Base-by-base conservation (phyloP, 495 filamentous ascomycete species). In the Letharia lupina region DNA sequence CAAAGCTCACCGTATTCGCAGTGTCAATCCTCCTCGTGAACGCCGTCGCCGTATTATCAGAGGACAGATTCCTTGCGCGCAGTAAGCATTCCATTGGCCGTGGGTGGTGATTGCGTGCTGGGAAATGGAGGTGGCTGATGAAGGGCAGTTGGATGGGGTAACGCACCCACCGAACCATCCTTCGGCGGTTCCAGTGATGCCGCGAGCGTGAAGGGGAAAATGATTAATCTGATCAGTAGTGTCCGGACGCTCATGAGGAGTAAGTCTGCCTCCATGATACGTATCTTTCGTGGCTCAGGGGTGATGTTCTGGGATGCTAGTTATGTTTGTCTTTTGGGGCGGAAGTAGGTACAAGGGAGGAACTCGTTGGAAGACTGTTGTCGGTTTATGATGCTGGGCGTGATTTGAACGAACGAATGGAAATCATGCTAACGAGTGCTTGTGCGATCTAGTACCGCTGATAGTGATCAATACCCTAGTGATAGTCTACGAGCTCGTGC, bases 41-140 rank as follows among this genome's bases (percentile, higher is more conserved):
- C 78, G 90, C 91, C 50, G 90, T 98, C 74, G 91, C 92, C 61
- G 87, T 98, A 77, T 87, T 98, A 60, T 96, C 92, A 71, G 93
- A 98, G 84, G 94, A 98, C 79, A 87, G 95, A 41, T 98, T 98
- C 76, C 87, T 98, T 61, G 94, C 95, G 61, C 86, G 95, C 71
- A 94, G 91, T 96, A 88, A 70, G 86, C 78, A 60, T 42, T 59
- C 60, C 61, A 0, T 28, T 28, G 23, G 23, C 47, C 61, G 56
- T n/a, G 52, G 48, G 5, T 37, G 3, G 9, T 33, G 23, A 28
- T 28, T 28, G 13, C 23, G 45, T 39, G 47, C 13, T n/a, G 31
- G 12, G 20, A 28, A 31, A 18, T 37, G 39, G 15, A 18, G 42
- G 16, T 52, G 11, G 11, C 67, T 63, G 41, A 70, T 18, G n/a